phyloP scores from a whole-genome alignment of 2,329 filamentous ascomycete genomes.

The Botryotinia globosa region DNA sequence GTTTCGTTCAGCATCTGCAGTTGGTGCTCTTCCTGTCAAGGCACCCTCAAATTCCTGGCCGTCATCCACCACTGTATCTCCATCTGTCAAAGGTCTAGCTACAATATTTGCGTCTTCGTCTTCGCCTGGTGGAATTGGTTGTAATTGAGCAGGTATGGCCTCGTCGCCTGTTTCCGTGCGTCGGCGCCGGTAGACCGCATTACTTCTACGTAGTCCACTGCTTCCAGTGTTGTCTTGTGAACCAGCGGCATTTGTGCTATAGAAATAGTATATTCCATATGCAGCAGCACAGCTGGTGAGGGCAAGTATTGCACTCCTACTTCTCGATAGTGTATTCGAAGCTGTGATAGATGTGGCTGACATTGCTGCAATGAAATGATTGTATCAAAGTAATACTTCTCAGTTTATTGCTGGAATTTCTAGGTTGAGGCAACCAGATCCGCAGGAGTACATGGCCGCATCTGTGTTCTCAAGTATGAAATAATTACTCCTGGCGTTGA shows the following conservation, averaged over 20 bases:
- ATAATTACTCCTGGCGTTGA: background rate
- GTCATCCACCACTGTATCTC: constrained; percentile 38
- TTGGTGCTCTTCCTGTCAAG: constrained; percentile 22
- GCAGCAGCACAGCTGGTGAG: constrained; percentile 55
- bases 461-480: background rate
- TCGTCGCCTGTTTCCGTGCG: constrained; percentile 3
- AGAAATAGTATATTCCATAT: constrained; percentile 59
- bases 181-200: constrained; percentile 57
- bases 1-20: constrained; percentile 39
- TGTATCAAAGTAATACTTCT: background rate
- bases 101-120: constrained; percentile 37
- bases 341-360: constrained; percentile 47
- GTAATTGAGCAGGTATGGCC: background rate
- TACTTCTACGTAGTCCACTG: constrained; percentile 57
- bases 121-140: background rate
- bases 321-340: constrained; percentile 52
- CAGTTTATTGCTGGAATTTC: background rate
- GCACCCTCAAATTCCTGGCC: constrained; percentile 27
- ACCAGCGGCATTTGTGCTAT: constrained; percentile 37
- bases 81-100: constrained; percentile 33
- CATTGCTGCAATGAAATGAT: constrained; percentile 25
- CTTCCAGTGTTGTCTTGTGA: background rate
- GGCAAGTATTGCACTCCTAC: constrained; percentile 54
- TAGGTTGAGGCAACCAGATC: constrained; percentile 11
- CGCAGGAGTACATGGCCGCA: constrained; percentile 3